Base-by-base conservation (phyloP, 164 flowering plant genomes). In the Vitis rupestris region DNA sequence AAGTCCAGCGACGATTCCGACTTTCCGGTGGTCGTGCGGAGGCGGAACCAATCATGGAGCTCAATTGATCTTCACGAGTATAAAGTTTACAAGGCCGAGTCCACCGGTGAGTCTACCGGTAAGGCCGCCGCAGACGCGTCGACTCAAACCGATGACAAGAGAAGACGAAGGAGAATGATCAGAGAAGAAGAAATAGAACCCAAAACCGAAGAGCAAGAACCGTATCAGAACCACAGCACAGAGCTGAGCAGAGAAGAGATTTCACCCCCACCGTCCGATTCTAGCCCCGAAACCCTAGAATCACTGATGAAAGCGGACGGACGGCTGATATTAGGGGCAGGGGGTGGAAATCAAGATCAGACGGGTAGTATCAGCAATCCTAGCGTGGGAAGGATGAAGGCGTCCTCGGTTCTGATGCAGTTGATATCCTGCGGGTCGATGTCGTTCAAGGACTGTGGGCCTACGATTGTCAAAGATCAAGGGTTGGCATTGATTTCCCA, bases 231-330 rank as follows among this genome's bases (percentile, higher is more conserved):
- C 6, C 74, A 69, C 29, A 77, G 74, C 3, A 82, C 84, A 44
- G 92, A 88, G 80, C 79, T 86, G 67, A 87, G 83, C 74, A 77
- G 87, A 57, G 92, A 81, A 1, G 97, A 92, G 85, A 82, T 90
- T 49, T 90, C 97, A 5, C 97, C 98, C 14, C 97, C 97, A 16
- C 97, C 93, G 68, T 86, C 93, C 13, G 88, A 92, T 69, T 89
- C 98, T 8, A 94, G 98, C 64, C 95, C 97, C 2, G 98, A 92
- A 67, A 88, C 96, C 1, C 80, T 90, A 30, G 97, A 90, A 69
- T 69, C 97, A 0, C 59, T 92, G 74, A 85, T 94, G 80, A 89
- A 90, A 72, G 90, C 92, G 0, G 92, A 92, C 47, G 81, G 84
- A 14, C 75, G 88, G 50, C 66, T 82, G 67, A 47, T 81, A 14